Percentiles rank a stretch among this genome's conserved stretches.
These are phyloP conservation scores for Sporothrix protearum DNA, from an alignment of 2,329 filamentous ascomycete species.

Conservation along the genomic window DNA sequence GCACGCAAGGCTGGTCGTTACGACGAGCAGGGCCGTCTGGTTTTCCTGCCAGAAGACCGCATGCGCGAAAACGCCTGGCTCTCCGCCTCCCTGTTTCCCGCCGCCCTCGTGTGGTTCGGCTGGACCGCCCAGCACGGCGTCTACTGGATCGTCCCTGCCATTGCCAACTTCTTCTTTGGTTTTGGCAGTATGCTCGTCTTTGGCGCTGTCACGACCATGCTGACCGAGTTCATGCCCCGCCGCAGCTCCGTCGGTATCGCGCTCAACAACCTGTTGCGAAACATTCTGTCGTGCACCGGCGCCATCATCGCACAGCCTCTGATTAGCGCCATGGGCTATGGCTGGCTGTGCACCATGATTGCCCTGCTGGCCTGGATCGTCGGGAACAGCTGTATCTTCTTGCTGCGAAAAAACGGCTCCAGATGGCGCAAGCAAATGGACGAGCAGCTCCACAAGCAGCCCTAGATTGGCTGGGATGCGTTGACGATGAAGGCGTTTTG, in stretches of 20 bases:
- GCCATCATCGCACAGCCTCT: constrained; percentile 66
- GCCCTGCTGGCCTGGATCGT: constrained; percentile 54
- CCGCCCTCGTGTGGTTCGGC: constrained; percentile 69
- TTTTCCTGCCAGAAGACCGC: constrained; percentile 73
- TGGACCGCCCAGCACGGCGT: constrained; percentile 67
- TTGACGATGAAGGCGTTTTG: background rate
- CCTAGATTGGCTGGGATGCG: background rate
- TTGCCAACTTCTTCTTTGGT: constrained; percentile 72
- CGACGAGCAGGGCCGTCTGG: constrained; percentile 61
- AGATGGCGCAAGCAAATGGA: constrained; percentile 65
- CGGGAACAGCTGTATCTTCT: constrained; percentile 56
- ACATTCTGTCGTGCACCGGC: constrained; percentile 72
- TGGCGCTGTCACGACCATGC: constrained; percentile 70
- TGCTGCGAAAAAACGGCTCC: constrained; percentile 57
- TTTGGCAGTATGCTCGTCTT: constrained; percentile 76
- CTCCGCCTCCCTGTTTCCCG: constrained; percentile 66
- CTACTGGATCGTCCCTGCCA: constrained; percentile 59
- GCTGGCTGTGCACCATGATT: constrained; percentile 67
- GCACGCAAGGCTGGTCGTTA: constrained; percentile 66
- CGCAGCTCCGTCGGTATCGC: constrained; percentile 70
- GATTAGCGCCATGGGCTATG: constrained; percentile 67
- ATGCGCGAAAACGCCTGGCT: constrained; percentile 81
- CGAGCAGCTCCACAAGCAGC: constrained; percentile 32
- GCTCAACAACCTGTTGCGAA: constrained; percentile 76
- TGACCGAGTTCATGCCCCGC: constrained; percentile 78